phyloP scores from a whole-genome alignment of 441 rosid species.

The Aleurites moluccanus region DNA sequence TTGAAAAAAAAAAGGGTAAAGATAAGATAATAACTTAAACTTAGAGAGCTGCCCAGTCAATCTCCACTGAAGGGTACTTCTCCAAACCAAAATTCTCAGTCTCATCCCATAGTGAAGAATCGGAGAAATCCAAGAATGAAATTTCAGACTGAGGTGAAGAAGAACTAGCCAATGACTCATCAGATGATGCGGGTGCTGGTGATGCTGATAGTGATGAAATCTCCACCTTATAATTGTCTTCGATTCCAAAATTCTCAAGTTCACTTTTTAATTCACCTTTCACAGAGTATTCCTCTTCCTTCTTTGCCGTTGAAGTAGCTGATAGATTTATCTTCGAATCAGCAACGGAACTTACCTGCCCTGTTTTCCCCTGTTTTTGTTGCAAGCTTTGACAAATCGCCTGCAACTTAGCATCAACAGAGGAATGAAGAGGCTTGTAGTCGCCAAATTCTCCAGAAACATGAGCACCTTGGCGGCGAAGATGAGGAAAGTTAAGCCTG shows the following conservation, averaged over 20 bases:
- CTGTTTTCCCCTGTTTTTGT: conserved; percentile 48
- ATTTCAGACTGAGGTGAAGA: conserved; percentile 68
- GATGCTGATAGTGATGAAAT: conserved; percentile 9
- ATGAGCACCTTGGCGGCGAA: conserved; percentile 46
- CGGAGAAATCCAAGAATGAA: conserved; percentile 49
- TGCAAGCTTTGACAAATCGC: conserved; percentile 68
- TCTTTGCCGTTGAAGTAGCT: too few species aligned
- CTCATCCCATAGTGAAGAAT: conserved; percentile 41
- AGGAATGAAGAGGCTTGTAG: conserved; percentile 71
- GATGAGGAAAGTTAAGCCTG: conserved; percentile 76
- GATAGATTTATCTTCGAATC: conserved; percentile 15
- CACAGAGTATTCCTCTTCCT: conserved; percentile 23
- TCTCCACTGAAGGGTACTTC: conserved; percentile 77
- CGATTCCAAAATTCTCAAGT: conserved; percentile 22
- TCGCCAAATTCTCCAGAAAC: conserved; percentile 46
- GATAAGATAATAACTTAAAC: conserved; percentile 19
- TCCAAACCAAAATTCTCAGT: conserved; percentile 48
- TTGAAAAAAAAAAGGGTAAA: not conserved
- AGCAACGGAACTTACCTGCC: conserved; percentile 26
- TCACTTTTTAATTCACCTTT: conserved; percentile 23
- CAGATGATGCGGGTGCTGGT: conserved; percentile 36
- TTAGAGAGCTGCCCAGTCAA: conserved; percentile 74
- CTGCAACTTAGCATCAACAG: conserved; percentile 77
- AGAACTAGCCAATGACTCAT: conserved; percentile 47
- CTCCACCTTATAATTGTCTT: conserved; percentile 33